Conservation (phyloP, 129 eudicot genomes). For the Escallonia rubra region DNA sequence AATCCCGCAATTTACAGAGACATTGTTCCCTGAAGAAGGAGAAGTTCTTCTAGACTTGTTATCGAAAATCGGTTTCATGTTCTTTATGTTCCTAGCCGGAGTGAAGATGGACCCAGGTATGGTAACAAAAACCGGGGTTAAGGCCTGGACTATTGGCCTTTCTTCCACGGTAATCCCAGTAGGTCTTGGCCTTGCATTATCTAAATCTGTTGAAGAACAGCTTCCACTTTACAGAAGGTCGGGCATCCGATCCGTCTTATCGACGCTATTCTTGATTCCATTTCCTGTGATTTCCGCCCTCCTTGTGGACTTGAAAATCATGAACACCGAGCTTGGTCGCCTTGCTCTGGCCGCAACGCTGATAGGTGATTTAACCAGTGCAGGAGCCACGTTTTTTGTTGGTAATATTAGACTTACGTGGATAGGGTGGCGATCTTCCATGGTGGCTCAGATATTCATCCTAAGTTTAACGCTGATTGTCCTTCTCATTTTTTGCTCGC, state of each 20-base stretch:
- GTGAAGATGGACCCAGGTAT: conserved; percentile 38
- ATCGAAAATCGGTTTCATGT: conserved; percentile 34
- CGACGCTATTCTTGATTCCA: background rate
- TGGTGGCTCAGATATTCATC: background rate
- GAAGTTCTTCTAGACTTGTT: conserved; percentile 24
- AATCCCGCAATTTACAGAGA: background rate
- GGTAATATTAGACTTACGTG: background rate
- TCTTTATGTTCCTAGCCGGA: conserved; percentile 44
- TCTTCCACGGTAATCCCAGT: conserved; percentile 15
- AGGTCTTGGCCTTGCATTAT: background rate
- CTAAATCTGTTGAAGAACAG: background rate
- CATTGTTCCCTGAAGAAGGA: conserved; percentile 30
- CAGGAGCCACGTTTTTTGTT: background rate
- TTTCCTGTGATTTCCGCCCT: conserved; percentile 32
- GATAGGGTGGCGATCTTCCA: background rate
- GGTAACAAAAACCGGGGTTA: conserved; percentile 21
- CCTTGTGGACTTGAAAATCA: conserved; percentile 48
- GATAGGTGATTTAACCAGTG: conserved; percentile 27
- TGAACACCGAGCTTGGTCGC: conserved; percentile 53
- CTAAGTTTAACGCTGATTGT: background rate
- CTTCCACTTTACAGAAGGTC: conserved; percentile 20
- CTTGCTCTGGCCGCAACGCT: conserved; percentile 39
- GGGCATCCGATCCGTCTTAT: background rate
- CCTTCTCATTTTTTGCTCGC: conserved; percentile 1
- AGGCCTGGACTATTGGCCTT: conserved; percentile 33